Conservation (phyloP, 139 green algal genomes). For the Pseudopediastrum boryanum region DNA sequence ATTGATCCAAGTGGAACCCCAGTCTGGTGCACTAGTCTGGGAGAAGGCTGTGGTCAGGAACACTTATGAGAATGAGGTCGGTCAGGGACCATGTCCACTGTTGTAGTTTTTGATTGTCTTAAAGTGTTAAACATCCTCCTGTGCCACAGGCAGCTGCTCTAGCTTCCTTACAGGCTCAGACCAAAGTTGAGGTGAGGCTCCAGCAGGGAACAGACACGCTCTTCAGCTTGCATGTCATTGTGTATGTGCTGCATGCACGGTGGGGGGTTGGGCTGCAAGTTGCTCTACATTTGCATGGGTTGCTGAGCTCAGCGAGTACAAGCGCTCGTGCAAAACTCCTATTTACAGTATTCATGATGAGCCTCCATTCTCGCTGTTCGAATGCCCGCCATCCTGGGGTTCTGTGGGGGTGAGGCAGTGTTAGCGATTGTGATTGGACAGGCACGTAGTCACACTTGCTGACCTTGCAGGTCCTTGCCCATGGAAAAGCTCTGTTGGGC, state of each 20-base stretch:
- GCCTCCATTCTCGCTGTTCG: too few species aligned
- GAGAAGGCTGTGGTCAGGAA: slow-evolving; percentile 39
- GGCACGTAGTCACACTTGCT: neutral
- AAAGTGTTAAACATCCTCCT: neutral
- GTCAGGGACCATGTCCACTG: neutral
- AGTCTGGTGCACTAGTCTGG: slow-evolving; percentile 45
- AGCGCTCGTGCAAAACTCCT: neutral
- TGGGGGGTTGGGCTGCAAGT: neutral
- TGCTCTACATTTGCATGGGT: neutral
- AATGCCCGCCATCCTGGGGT: neutral
- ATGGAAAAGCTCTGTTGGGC: slow-evolving; percentile 81
- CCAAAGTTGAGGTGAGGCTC: slow-evolving; percentile 23
- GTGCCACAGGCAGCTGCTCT: slow-evolving; percentile 41
- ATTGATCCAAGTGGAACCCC: slow-evolving; percentile 45
- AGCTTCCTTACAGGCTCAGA: slow-evolving; percentile 22
- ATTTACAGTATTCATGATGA: neutral
- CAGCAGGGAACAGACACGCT: neutral
- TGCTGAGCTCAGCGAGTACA: neutral
- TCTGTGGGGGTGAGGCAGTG: neutral
- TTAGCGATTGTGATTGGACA: neutral
- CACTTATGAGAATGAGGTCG: slow-evolving; percentile 62
- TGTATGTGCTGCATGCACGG: neutral
- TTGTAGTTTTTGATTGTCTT: neutral
- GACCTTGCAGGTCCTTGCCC: slow-evolving; percentile 49
- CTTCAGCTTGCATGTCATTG: neutral